Evolutionary conservation across 345 rosid genomes (phyloP).

Genomic region (Pugionium dolabratum): DNA sequence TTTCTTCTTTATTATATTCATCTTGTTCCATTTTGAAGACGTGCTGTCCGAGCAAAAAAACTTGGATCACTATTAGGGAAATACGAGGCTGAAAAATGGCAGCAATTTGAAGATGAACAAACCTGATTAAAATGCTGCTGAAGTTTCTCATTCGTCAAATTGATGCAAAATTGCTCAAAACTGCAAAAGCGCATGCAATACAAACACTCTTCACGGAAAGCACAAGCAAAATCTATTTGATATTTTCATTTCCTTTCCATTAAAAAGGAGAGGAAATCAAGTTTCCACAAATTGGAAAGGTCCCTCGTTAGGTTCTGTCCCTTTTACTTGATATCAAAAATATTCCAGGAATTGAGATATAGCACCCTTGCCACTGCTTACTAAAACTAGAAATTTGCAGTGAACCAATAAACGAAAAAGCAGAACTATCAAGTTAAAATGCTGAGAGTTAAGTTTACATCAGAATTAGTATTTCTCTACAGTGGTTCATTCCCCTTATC

Average conservation of each 20-base stretch:
- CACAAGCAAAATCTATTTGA: slow-evolving; percentile 26
- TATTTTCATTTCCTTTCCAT: slow-evolving; percentile 10
- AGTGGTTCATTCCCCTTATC: slow-evolving; percentile 37
- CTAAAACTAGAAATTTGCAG: slow-evolving; percentile 15
- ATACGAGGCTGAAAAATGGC: slow-evolving; percentile 28
- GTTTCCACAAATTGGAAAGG: slow-evolving; percentile 12
- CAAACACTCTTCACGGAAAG: slow-evolving; percentile 28
- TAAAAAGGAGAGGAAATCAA: slow-evolving; percentile 10
- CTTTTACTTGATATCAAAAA: slow-evolving; percentile 9
- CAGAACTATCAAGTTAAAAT: slow-evolving; percentile 8
- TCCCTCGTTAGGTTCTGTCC: not conserved
- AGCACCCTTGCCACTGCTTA: slow-evolving; percentile 20
- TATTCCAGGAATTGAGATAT: slow-evolving; percentile 3
- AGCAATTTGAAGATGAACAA: slow-evolving; percentile 16
- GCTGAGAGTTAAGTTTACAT: slow-evolving; percentile 1
- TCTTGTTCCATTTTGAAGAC: slow-evolving; percentile 95
- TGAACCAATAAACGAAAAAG: slow-evolving; percentile 32
- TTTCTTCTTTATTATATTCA: slow-evolving; percentile 93
- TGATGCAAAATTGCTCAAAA: slow-evolving; percentile 89
- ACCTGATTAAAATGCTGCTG: slow-evolving; percentile 99
- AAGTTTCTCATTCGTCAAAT: slow-evolving; percentile 97
- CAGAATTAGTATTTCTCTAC: not conserved
- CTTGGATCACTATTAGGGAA: slow-evolving; percentile 31
- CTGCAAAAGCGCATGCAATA: slow-evolving; percentile 52
- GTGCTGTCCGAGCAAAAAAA: slow-evolving; percentile 57